Conservation (phyloP, 768 basidiomycete genomes). For the Kockovaella imperatae region DNA sequence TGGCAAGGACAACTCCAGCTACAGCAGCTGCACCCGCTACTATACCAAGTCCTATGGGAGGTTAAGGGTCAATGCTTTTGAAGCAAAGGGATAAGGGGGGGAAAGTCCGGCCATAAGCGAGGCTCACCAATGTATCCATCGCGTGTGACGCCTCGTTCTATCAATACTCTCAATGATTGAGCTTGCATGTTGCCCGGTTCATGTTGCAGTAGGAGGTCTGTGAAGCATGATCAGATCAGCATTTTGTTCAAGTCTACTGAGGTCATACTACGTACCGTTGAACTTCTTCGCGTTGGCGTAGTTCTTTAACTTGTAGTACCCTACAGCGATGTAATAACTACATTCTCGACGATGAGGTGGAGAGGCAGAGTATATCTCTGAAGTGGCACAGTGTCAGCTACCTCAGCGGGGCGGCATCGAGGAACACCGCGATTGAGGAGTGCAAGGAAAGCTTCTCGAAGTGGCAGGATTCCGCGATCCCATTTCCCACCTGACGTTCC, state of each 20-base stretch:
- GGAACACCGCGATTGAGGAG: background rate
- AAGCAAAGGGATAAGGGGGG: background rate
- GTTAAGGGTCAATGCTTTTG: background rate
- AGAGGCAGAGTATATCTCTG: constrained; percentile 87
- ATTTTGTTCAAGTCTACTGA: background rate
- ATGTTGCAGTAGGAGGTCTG: constrained; percentile 77
- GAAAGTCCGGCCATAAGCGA: background rate
- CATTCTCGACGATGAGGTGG: constrained; percentile 84
- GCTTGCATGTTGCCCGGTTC: constrained; percentile 93
- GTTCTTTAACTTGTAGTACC: constrained; percentile 93
- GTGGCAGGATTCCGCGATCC: too few species aligned
- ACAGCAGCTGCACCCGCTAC: constrained; percentile 83
- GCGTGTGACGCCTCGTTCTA: constrained; percentile 74
- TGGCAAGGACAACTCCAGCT: constrained; percentile 49
- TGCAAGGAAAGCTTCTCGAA: too few species aligned
- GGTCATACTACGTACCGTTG: constrained; percentile 57
- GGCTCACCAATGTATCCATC: constrained; percentile 75
- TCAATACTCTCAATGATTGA: constrained; percentile 71
- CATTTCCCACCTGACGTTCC: background rate
- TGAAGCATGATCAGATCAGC: background rate
- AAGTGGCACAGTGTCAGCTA: background rate
- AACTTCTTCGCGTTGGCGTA: constrained; percentile 86
- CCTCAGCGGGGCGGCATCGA: background rate
- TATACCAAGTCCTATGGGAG: constrained; percentile 71
- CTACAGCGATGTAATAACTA: constrained; percentile 89